Conservation (phyloP, 176 grass and related monocot genomes). For the Musa itinerans region DNA sequence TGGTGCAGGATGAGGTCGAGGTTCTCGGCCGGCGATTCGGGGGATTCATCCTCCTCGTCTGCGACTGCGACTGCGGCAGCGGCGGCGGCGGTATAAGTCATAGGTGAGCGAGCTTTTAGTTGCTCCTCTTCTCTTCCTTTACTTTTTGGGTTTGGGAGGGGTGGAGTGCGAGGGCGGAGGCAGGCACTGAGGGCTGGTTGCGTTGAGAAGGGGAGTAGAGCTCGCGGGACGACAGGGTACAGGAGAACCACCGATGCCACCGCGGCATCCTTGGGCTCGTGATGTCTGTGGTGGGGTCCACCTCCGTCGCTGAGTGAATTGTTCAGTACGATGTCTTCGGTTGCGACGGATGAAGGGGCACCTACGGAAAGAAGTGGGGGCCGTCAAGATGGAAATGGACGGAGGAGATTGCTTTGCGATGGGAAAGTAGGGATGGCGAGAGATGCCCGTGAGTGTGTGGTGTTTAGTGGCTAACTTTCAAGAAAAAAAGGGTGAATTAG, state of each 20-base stretch:
- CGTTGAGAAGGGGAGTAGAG: no score
- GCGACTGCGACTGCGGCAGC: conserved; percentile 6
- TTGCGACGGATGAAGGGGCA: not conserved
- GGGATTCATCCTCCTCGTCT: not conserved
- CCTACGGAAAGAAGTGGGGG: not conserved
- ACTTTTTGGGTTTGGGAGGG: not conserved
- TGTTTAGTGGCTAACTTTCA: no score
- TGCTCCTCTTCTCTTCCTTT: not conserved
- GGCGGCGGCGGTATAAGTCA: conserved; percentile 13
- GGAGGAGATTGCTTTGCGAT: not conserved
- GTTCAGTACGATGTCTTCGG: not conserved
- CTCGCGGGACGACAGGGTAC: no score
- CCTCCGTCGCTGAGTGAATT: no score
- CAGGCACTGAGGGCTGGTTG: not conserved
- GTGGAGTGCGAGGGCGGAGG: not conserved
- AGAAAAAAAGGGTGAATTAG: no score
- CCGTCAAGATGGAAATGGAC: not conserved
- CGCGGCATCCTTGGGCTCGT: no score
- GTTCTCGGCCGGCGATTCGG: conserved; percentile 21
- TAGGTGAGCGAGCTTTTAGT: not conserved
- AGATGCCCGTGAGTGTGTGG: not conserved
- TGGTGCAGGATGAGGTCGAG: conserved; percentile 43
- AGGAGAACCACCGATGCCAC: no score
- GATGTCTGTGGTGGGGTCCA: no score
- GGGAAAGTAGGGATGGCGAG: not conserved